phyloP scores from a whole-genome alignment of 352 stramenopile species.

The Pythium utonaiense region DNA sequence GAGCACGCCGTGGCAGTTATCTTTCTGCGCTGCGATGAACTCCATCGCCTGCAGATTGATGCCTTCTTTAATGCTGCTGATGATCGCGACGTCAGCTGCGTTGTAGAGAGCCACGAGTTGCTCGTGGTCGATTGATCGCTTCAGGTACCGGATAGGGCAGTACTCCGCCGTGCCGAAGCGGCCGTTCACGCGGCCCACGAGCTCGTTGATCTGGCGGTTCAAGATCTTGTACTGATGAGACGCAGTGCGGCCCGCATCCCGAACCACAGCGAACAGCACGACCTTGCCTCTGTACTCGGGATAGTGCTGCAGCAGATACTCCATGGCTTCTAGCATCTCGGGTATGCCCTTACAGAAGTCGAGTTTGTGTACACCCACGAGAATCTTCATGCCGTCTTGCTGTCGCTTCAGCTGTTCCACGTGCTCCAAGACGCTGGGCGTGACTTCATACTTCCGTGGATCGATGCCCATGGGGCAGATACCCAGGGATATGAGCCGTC shows the following conservation, averaged over 20 bases:
- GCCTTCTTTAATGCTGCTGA: constrained; percentile 88
- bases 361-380: constrained; percentile 76
- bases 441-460: constrained; percentile 76
- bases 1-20: constrained; percentile 80
- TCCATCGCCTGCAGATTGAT: constrained; percentile 91
- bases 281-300: constrained; percentile 92
- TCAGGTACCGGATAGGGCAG: constrained; percentile 85
- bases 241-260: constrained; percentile 55
- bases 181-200: constrained; percentile 87
- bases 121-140: constrained; percentile 82
- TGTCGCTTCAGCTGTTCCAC: constrained; percentile 48
- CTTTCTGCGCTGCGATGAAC: constrained; percentile 85
- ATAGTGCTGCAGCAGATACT: constrained; percentile 86
- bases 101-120: constrained; percentile 90
- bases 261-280: constrained; percentile 93
- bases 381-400: constrained; percentile 69
- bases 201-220: constrained; percentile 86
- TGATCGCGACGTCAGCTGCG: constrained; percentile 81
- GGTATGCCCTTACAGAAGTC: constrained; percentile 86
- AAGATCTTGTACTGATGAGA: constrained; percentile 79
- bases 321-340: constrained; percentile 88
- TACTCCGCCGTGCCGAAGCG: constrained; percentile 87
- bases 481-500: constrained; percentile 79
- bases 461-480: constrained; percentile 91
- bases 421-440: constrained; percentile 44